A percentile compares a stretch with the other conserved stretches of the same genome.
Conservation (phyloP, 768 basidiomycete species). For the Suillus plorans region DNA sequence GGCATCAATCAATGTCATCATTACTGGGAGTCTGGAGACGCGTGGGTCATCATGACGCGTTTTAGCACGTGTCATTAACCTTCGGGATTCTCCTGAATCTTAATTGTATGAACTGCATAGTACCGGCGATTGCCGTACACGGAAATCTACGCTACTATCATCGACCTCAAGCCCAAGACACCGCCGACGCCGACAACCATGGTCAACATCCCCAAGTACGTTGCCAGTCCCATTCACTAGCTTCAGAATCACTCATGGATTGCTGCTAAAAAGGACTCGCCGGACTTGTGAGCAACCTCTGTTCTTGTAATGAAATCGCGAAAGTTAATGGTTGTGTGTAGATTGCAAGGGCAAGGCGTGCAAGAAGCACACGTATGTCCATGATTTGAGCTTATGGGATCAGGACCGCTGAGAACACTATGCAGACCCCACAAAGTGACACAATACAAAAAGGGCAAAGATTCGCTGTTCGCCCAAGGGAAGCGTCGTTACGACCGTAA, state of each 20-base stretch:
- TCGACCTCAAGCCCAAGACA: constrained; percentile 14
- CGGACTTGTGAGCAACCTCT: constrained; percentile 77
- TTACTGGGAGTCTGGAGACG: background rate
- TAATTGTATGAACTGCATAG: constrained; percentile 22
- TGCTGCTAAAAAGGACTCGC: constrained; percentile 66
- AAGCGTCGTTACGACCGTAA: constrained; percentile 99
- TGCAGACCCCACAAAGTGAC: constrained; percentile 97
- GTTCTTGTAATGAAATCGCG: constrained; percentile 5
- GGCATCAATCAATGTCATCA: background rate
- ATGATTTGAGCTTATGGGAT: background rate
- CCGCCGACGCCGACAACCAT: constrained; percentile 45
- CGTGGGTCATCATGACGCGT: background rate
- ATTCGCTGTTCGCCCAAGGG: constrained; percentile 96
- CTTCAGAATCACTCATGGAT: constrained; percentile 13
- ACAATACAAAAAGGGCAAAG: constrained; percentile 99
- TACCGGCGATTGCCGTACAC: constrained; percentile 28
- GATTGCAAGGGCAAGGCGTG: constrained; percentile 97
- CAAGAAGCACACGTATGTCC: constrained; percentile 94
- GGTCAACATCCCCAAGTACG: constrained; percentile 96
- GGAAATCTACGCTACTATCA: constrained; percentile 9
- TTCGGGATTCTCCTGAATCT: constrained; percentile 13
- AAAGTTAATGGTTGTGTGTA: constrained; percentile 25
- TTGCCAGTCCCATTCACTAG: constrained; percentile 15
- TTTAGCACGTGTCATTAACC: background rate
- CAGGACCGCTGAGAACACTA: constrained; percentile 4